Evolutionary conservation across 2,329 filamentous ascomycete genomes (phyloP).

Genomic region (Talaromyces atroroseus): DNA sequence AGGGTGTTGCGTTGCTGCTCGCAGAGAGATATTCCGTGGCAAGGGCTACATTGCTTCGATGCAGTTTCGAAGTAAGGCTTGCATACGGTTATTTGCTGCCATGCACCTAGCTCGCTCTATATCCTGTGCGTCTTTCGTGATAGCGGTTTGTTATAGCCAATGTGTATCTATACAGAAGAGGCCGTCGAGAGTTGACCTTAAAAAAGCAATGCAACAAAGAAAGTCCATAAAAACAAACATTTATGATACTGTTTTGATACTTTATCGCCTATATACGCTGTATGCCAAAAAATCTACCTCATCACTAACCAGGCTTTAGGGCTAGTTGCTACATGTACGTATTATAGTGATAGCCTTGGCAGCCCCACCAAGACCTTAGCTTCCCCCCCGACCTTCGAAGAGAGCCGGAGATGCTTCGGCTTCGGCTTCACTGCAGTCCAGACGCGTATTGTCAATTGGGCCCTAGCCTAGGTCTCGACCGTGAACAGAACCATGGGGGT

Average conservation of each 20-base stretch:
- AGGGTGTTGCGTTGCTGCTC: slow-evolving; percentile 1
- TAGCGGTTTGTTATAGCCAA: slow-evolving; percentile 4
- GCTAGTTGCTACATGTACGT: too few species aligned
- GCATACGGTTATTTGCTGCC: not conserved
- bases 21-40: not conserved
- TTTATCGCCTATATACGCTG: too few species aligned
- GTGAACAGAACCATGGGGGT: slow-evolving; percentile 30
- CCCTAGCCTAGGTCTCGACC: too few species aligned
- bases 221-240: not conserved
- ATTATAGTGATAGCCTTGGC: too few species aligned
- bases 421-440: not conserved
- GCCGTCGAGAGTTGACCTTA: not conserved
- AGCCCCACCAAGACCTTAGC: too few species aligned
- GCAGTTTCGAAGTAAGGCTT: not conserved
- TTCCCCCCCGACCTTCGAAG: too few species aligned
- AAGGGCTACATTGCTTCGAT: not conserved
- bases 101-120: not conserved
- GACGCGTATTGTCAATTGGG: too few species aligned
- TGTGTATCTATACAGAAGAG: slow-evolving; percentile 4
- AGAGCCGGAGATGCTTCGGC: too few species aligned
- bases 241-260: not conserved
- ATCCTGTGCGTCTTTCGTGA: not conserved
- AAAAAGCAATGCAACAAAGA: not conserved
- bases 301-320: too few species aligned
- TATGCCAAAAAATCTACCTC: too few species aligned